Evolutionary conservation across 2,329 filamentous ascomycete species (phyloP).

Genomic region (Zymoseptoria passerinii): DNA sequence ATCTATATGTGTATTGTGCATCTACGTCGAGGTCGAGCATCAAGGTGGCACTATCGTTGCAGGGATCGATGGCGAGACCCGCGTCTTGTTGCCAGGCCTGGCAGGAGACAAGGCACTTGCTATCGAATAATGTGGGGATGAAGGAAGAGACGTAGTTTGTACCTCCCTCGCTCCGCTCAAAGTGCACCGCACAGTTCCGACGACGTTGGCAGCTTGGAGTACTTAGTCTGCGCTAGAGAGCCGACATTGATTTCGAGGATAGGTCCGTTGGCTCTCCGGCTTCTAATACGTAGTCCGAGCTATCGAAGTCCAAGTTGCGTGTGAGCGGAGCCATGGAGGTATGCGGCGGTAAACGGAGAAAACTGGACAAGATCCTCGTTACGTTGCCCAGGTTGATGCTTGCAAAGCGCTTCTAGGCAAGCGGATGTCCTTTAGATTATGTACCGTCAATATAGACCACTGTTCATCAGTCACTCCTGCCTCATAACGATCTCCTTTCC

Average conservation of each 20-base stretch:
- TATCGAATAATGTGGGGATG: not conserved
- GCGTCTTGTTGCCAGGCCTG: not conserved
- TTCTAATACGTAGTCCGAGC: no score
- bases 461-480: not conserved
- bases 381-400: not conserved
- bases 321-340: no score
- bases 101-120: not conserved
- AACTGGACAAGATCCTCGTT: not conserved
- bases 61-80: not conserved
- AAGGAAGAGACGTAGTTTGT: not conserved
- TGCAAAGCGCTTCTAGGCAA: not conserved
- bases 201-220: no score
- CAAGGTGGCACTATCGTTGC: not conserved
- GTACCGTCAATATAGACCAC: not conserved
- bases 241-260: no score
- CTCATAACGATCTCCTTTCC: not conserved
- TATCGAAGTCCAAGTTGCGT: no score
- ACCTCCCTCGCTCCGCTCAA: no score
- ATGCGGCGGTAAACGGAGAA: not conserved
- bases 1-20: not conserved
- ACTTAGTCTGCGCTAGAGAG: no score
- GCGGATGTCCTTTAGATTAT: not conserved
- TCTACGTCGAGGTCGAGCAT: not conserved
- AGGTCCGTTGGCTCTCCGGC: no score
- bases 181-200: no score